phyloP scores from a whole-genome alignment of 169 alveolate species.

The Plasmodium cynomolgi region DNA sequence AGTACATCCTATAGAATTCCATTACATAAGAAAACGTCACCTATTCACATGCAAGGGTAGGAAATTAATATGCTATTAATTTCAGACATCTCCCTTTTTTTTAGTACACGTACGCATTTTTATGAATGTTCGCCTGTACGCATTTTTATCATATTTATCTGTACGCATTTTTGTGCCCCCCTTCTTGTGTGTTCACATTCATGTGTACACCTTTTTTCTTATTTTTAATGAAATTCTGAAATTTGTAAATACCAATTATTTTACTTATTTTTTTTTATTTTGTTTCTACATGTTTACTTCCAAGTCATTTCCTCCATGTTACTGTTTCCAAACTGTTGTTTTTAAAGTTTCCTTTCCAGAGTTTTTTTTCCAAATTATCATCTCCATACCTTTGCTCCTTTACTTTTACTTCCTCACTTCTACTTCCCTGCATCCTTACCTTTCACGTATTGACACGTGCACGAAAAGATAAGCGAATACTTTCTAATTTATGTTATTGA shows the following conservation, averaged over 20 bases:
- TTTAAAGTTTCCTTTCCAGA: not conserved
- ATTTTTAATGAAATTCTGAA: not conserved
- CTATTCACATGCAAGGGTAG: conserved; percentile 8
- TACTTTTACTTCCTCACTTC: not conserved
- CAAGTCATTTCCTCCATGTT: not conserved
- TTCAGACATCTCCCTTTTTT: conserved; percentile 15
- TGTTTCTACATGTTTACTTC: not conserved
- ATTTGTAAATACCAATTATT: not conserved
- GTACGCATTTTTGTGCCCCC: not conserved
- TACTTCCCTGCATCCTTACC: not conserved
- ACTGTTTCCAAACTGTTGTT: not conserved
- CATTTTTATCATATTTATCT: not conserved
- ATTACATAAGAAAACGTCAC: not conserved
- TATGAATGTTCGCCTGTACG: not conserved
- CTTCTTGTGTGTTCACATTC: not conserved
- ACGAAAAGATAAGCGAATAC: not conserved
- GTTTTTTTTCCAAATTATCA: not conserved
- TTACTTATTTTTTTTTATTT: not conserved
- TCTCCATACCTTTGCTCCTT: not conserved
- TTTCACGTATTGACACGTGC: not conserved
- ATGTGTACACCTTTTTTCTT: not conserved
- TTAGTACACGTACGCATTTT: conserved; percentile 12
- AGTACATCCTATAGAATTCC: not conserved
- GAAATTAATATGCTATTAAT: conserved; percentile 37
- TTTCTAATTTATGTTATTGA: conserved; percentile 1